Evolutionary conservation across 352 stramenopile species (phyloP).

Genomic region (Phytopythium chamaehyphon): DNA sequence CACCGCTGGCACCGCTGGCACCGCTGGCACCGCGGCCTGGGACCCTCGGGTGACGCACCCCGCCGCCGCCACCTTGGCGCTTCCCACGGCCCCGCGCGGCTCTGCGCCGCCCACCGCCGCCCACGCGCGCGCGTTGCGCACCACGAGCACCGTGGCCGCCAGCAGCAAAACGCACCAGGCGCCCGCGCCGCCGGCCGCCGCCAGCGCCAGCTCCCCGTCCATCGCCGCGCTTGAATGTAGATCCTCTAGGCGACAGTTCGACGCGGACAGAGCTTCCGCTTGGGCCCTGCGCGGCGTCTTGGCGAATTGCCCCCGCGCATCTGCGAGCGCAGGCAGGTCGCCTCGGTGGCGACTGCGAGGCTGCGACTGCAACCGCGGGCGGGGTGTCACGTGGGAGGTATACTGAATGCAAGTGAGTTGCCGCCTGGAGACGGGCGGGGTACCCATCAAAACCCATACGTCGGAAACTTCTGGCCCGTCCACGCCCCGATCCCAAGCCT

Average conservation of each 20-base stretch:
- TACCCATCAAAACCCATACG: neutral
- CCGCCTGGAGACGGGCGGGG: neutral
- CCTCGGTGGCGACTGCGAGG: too few relatives aligned
- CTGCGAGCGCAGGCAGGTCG: too few relatives aligned
- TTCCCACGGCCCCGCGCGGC: neutral
- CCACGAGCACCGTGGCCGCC: conserved; percentile 13
- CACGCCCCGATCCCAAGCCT: too few relatives aligned
- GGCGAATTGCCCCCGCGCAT: neutral
- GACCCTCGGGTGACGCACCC: too few relatives aligned
- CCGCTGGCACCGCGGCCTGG: too few relatives aligned
- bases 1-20: too few relatives aligned
- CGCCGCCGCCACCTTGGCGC: neutral
- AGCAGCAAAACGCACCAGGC: conserved; percentile 25
- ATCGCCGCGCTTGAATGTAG: neutral
- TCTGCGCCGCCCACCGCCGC: neutral
- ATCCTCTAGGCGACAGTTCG: too few relatives aligned
- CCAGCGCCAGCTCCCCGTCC: conserved; percentile 7
- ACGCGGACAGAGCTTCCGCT: too few relatives aligned
- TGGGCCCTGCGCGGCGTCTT: conserved; percentile 5
- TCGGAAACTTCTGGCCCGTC: neutral
- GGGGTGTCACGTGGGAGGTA: neutral
- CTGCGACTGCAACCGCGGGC: neutral
- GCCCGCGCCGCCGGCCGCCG: conserved; percentile 11
- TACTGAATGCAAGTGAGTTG: conserved; percentile 1
- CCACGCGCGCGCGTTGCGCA: conserved; percentile 5